Evolutionary conservation across 2,329 filamentous ascomycete species (phyloP).

Genomic region (Penicillium vulpinum): DNA sequence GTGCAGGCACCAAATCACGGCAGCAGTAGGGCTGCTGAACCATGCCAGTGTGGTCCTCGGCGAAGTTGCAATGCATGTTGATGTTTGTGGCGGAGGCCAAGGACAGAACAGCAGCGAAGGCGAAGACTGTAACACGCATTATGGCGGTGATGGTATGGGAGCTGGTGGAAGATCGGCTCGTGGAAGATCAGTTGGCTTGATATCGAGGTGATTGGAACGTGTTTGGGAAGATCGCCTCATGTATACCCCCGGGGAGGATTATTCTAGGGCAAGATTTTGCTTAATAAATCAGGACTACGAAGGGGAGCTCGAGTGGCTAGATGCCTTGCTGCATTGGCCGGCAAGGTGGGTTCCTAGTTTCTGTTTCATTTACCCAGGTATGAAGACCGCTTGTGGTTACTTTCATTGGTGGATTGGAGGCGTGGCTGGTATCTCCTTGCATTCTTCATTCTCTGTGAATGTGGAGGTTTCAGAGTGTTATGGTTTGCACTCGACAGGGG

Average conservation of each 20-base stretch:
- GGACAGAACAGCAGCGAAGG: conserved; percentile 17
- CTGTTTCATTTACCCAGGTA: conserved; percentile 7
- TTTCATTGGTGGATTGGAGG: conserved; percentile 14
- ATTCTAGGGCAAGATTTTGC: background rate
- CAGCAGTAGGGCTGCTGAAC: conserved; percentile 35
- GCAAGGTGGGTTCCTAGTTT: conserved; percentile 1
- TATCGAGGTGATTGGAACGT: background rate
- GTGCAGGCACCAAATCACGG: conserved; percentile 21
- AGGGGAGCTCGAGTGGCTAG: conserved; percentile 6
- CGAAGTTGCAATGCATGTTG: conserved; percentile 31
- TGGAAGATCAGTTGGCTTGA: background rate
- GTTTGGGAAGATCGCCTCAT: conserved; percentile 1
- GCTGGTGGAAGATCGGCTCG: background rate
- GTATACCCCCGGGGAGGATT: conserved; percentile 8
- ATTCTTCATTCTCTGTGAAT: conserved; percentile 22
- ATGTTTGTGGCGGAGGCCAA: conserved; percentile 22
- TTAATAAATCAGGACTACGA: conserved; percentile 5
- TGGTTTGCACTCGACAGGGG: conserved; percentile 14
- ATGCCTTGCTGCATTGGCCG: conserved; percentile 18
- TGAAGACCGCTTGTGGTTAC: conserved; percentile 2
- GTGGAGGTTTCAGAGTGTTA: conserved; percentile 8
- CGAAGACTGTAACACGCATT: conserved; percentile 22
- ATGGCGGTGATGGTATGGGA: background rate
- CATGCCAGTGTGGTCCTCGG: conserved; percentile 27
- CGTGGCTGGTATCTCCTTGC: conserved; percentile 22